Evolutionary conservation across 345 rosid genomes (phyloP).

Genomic region (Eucalyptus regnans): DNA sequence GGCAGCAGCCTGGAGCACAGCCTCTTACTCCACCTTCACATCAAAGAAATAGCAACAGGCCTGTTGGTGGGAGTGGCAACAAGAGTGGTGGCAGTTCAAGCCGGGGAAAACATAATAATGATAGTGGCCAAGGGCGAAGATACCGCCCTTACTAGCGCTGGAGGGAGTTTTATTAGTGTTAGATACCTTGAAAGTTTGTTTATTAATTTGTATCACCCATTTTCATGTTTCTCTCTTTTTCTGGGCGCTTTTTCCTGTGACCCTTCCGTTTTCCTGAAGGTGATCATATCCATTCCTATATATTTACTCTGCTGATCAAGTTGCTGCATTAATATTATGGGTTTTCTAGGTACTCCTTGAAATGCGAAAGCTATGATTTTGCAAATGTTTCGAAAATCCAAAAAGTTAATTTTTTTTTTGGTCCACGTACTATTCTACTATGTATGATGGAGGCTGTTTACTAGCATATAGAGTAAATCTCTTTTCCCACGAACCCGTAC

Average conservation of each 20-base stretch:
- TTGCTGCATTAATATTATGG: not conserved
- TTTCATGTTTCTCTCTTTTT: not conserved
- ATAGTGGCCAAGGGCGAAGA: conserved; percentile 50
- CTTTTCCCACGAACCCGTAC: not conserved
- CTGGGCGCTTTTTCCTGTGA: not conserved
- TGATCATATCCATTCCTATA: not conserved
- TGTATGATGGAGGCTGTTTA: not conserved
- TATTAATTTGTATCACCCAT: not conserved
- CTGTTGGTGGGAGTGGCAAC: conserved; percentile 26
- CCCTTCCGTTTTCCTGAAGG: not conserved
- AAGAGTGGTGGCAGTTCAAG: conserved; percentile 32
- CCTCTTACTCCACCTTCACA: conserved; percentile 36
- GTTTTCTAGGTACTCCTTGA: not conserved
- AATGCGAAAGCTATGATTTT: not conserved
- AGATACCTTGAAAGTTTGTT: not conserved
- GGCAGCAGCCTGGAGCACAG: conserved; percentile 84
- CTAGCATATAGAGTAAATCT: not conserved
- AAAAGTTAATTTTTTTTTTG: not conserved
- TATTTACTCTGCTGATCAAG: not conserved
- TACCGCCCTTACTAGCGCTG: conserved; percentile 55
- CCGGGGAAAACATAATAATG: conserved; percentile 45
- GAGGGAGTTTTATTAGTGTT: not conserved
- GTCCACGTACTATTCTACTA: not conserved
- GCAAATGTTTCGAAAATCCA: not conserved
- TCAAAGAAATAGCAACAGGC: conserved; percentile 22